Base-by-base conservation (phyloP, 2,329 filamentous ascomycete genomes). In the Verticillium nonalfalfae region DNA sequence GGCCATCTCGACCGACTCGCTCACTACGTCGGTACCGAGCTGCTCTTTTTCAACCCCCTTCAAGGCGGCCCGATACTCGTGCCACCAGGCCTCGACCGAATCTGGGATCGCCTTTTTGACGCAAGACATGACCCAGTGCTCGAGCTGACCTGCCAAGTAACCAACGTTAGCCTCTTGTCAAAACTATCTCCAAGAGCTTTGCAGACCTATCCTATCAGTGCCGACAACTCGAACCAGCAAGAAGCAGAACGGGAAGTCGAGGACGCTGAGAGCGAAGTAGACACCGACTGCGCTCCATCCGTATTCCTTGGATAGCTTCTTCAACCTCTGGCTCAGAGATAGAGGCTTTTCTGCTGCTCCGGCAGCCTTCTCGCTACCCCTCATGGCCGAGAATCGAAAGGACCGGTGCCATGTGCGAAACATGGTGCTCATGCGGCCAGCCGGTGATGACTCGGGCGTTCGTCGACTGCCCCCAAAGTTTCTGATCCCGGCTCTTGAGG, bases 201-300 rank as follows among this genome's bases (percentile, higher is more conserved):
- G 64, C 78, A 79, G 75, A 82, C 92, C 93, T 69, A 99, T 95
- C 60, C 85, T 85, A 33, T 99, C 95, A 0, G 91, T 90, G 15
- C 95, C 95, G 1, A 97, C 83, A 59, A 87, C 79, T 61, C 89
- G 85, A 56, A 99, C 95, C 10, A 95, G 86, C 60, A 96, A 76
- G 78, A 97, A 99, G 77, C 94, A 98, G 72, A 98, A 91, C 0
- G 95, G 95, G 66, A 98, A 96, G 76, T 99, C 95, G 59, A 97
- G 78, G 40, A 90, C 89, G 52, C 90, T 93, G 60, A 99, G 78
- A 1, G 81, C 81, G 11, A 97, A 75, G 75, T 99, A 99, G 14
- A 99, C 91, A n/a, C 93, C 94, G 5, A 97, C 76, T 1, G 93
- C 93, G 3, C 90, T 85, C 92, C 93, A 98, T 50, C 95, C 95